phyloP scores from a whole-genome alignment of 257 asterid genomes.

The Petrea volubilis region DNA sequence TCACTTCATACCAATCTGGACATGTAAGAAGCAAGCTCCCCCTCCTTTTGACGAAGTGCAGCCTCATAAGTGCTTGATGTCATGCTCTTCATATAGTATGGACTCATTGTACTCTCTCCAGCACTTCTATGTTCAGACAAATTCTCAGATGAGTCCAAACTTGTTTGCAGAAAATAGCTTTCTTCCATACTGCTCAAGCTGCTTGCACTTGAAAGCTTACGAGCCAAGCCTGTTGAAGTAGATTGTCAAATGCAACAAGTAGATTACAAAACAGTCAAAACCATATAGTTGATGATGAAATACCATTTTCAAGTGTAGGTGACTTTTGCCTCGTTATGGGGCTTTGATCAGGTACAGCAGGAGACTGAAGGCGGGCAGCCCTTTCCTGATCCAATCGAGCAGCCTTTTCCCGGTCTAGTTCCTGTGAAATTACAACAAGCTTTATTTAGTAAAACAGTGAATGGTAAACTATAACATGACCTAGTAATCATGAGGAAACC shows the following conservation, averaged over 20 bases:
- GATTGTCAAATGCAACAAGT: conserved; percentile 11
- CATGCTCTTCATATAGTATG: conserved; percentile 66
- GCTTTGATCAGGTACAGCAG: conserved; percentile 49
- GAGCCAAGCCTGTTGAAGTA: conserved; percentile 57
- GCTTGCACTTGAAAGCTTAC: conserved; percentile 68
- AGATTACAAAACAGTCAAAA: neutral
- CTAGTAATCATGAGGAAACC: neutral
- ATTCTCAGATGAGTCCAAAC: conserved; percentile 67
- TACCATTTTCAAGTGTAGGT: conserved; percentile 63
- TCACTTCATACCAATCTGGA: conserved; percentile 64
- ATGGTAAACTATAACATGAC: neutral
- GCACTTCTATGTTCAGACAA: conserved; percentile 53
- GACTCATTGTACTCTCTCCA: conserved; percentile 55
- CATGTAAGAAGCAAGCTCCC: conserved; percentile 82
- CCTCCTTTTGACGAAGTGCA: conserved; percentile 81
- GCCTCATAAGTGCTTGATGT: conserved; percentile 68
- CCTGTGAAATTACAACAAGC: conserved; percentile 37
- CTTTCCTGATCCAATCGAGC: conserved; percentile 72
- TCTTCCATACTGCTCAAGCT: conserved; percentile 86
- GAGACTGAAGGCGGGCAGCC: conserved; percentile 48
- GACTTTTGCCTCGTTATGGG: conserved; percentile 48
- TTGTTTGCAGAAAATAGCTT: conserved; percentile 71
- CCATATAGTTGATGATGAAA: neutral
- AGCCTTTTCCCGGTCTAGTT: conserved; percentile 65
- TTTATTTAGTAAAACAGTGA: conserved; percentile 9